A percentile compares a stretch with the other conserved stretches of the same genome.
Conservation (phyloP, 2,329 filamentous ascomycete genomes). For the Monosporascus sp. region DNA sequence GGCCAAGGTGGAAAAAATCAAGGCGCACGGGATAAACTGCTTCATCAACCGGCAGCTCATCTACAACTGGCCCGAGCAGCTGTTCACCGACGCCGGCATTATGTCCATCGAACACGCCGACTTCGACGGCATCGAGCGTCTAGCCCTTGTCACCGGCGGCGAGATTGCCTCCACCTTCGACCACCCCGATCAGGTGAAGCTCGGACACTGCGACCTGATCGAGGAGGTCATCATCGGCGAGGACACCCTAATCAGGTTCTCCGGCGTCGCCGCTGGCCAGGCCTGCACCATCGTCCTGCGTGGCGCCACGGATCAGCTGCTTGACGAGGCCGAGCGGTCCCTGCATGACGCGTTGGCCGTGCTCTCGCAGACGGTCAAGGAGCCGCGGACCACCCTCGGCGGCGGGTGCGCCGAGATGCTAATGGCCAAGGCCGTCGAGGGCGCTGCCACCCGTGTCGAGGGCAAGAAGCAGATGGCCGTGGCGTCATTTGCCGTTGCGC, state of each 20-base stretch:
- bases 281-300: constrained; percentile 96
- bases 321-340: constrained; percentile 94
- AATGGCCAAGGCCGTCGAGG: constrained; percentile 97
- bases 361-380: constrained; percentile 90
- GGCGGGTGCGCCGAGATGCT: constrained; percentile 98
- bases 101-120: constrained; percentile 98
- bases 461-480: constrained; percentile 97
- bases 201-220: constrained; percentile 90
- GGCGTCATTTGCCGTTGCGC: constrained; percentile 78
- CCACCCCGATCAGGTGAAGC: constrained; percentile 93
- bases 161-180: constrained; percentile 98
- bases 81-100: constrained; percentile 96
- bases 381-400: constrained; percentile 88
- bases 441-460: constrained; percentile 85
- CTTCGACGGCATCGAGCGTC: constrained; percentile 93
- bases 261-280: constrained; percentile 85
- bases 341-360: constrained; percentile 95
- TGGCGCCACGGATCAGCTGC: constrained; percentile 91
- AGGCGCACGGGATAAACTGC: constrained; percentile 98
- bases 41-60: constrained; percentile 99
- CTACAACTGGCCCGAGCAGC: constrained; percentile 99
- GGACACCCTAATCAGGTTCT: constrained; percentile 96
- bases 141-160: constrained; percentile 91
- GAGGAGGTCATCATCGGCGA: constrained; percentile 98
- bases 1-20: constrained; percentile 98